These are phyloP conservation scores for Talaromyces amestolkiae DNA, from an alignment of 2,329 filamentous ascomycete species.

Conservation along the genomic window DNA sequence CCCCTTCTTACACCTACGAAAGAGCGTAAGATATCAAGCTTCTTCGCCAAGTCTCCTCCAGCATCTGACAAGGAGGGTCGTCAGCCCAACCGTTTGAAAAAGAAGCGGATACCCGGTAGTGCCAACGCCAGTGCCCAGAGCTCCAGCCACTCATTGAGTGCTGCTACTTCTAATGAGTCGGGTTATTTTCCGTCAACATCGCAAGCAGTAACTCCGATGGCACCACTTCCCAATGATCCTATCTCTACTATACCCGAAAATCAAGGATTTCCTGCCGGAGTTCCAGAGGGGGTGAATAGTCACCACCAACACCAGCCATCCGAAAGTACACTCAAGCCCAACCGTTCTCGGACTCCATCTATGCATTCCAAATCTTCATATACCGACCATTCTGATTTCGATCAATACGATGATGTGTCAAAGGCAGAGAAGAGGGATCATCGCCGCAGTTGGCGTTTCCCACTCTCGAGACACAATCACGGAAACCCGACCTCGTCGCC, in stretches of 20 bases:
- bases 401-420: conserved; percentile 64
- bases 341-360: conserved; percentile 72
- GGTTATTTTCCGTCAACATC: conserved; percentile 35
- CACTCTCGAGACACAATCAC: conserved; percentile 50
- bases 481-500: conserved; percentile 15
- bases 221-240: conserved; percentile 26
- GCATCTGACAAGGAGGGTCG: conserved; percentile 58
- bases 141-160: conserved; percentile 73
- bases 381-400: conserved; percentile 79
- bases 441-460: conserved; percentile 71
- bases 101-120: conserved; percentile 75
- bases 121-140: conserved; percentile 85
- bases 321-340: conserved; percentile 59
- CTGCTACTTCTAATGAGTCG: conserved; percentile 37
- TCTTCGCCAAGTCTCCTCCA: conserved; percentile 68
- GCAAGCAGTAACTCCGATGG: conserved; percentile 26
- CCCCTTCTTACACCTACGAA: conserved; percentile 57
- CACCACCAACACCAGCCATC: conserved; percentile 43
- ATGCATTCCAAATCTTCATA: conserved; percentile 67
- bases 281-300: conserved; percentile 21
- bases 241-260: conserved; percentile 14
- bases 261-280: not conserved
- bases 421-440: conserved; percentile 63
- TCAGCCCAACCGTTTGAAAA: conserved; percentile 86
- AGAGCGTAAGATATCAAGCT: conserved; percentile 65